A percentile compares a stretch with the other conserved stretches of the same genome.
These are phyloP conservation scores for Syncephalastrum monosporum DNA, from an alignment of 371 early-diverging fungal species.

Conservation along the genomic window DNA sequence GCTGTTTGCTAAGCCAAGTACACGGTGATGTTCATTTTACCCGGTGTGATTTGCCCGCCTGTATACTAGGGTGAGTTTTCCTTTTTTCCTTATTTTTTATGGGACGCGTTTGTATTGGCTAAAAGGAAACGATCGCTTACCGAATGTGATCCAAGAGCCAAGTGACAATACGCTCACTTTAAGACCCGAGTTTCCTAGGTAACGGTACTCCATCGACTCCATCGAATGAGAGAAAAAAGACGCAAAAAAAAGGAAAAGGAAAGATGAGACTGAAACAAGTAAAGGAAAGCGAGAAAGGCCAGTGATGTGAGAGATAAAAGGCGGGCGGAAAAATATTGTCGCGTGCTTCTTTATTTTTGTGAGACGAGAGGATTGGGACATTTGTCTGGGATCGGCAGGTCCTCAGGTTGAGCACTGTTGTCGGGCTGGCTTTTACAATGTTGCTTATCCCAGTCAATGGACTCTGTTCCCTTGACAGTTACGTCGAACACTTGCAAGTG, in stretches of 20 bases:
- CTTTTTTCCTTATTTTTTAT: not conserved
- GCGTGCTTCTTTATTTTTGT: not conserved
- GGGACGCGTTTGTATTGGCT: not conserved
- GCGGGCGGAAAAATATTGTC: constrained; percentile 1
- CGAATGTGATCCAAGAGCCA: constrained; percentile 65
- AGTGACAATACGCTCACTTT: constrained; percentile 61
- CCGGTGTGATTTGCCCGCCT: constrained; percentile 62
- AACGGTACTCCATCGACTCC: constrained; percentile 75
- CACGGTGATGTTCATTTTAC: constrained; percentile 15
- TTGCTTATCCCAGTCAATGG: constrained; percentile 22
- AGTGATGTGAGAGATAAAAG: constrained; percentile 1
- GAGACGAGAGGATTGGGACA: constrained; percentile 25
- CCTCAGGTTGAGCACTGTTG: constrained; percentile 13
- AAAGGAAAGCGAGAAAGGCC: not conserved
- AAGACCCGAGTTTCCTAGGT: constrained; percentile 78
- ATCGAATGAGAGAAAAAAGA: constrained; percentile 1
- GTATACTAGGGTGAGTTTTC: not conserved
- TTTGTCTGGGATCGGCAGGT: constrained; percentile 38
- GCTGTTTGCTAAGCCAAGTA: too few relatives aligned
- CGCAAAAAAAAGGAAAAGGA: constrained; percentile 1
- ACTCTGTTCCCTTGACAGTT: constrained; percentile 39
- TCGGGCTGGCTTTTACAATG: constrained; percentile 21
- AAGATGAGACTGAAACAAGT: constrained; percentile 4
- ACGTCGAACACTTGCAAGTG: constrained; percentile 30
- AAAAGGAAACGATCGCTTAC: constrained; percentile 25